Evolutionary conservation across 805 yeast genomes (phyloP), one percentile per base, ranked within the genome.

Genomic region (Dipodascus albidus): DNA sequence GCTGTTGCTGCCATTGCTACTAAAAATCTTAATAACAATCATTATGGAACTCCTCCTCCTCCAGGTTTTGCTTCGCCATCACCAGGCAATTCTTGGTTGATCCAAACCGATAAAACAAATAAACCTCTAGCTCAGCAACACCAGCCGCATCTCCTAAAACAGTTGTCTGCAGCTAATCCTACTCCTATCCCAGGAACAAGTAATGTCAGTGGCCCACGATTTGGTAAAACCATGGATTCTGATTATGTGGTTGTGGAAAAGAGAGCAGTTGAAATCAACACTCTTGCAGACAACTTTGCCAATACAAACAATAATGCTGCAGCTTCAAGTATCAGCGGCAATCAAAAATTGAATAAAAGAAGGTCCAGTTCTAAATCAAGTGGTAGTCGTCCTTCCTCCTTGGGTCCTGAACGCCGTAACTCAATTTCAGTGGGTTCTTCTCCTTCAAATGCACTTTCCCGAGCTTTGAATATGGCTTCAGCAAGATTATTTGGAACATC

Each of bases 241-340:
- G 97, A 89, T 62, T 91, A 91, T 61, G 98, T 91, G 33, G 95
- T 91, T 42, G 90, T 91, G 24, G 98, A 91, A 66, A 93, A 91
- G 66, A 78, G 95, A 50, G 87, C 93, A 0, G 97, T 91, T 2
- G 98, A 93, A 65, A 95, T 91, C 6, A 91, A 91, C 70, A 91
- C 96, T 1, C 74, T 93, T 54, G 99, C 99, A 2, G 98, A 91
- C 67, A 38, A 38, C n/a, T 38, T 38, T 38, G 44, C 44, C 44
- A 38, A 38, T 38, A 38, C 44, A 6, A 38, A 38, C 20, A 17
- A 14, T n/a, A 96, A 90, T 65, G 71, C 91, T 51, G 90, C 87
- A 15, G 67, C 54, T 48, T 62, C 65, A 17, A 62, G 64, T 3
- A 49, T 44, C 2, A 33, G 19, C 19, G 48, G 49, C 4, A 23